Base-by-base conservation (phyloP, 805 yeast genomes). In the Barnettozyma californica region DNA sequence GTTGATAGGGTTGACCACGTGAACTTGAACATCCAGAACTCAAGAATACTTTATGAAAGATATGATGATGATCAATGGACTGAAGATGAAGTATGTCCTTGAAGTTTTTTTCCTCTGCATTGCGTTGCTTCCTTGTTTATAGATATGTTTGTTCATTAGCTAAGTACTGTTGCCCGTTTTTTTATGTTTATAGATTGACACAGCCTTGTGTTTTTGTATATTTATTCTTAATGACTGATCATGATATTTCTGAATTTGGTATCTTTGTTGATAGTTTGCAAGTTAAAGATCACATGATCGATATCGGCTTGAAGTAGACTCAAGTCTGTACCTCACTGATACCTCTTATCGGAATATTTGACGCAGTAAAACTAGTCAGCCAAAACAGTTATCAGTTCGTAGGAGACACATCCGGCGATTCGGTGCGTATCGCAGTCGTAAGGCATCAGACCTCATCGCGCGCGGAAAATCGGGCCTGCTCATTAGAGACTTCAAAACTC, bases 71-170 rank as follows among this genome's bases (percentile, higher is more conserved):
- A 80, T 51, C 78, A 78, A 54, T 87, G 96, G 96, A 74, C 72
- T 43, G 92, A 87, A 62, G 73, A 71, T 46, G 92, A 86, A 58
- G 85, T 87, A 4, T 87, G 95, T 65, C 95, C 96, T 5, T 85
- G 45, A 55, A 16, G 10, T 10, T 31, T 18, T 31, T 18, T 27
- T 14, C 3, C 20, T 13, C 7, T 14, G n/a, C 38, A 21, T 20
- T 41, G 42, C 31, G n/a, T 29, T 43, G 37, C 27, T 33, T 10
- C 27, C 41, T 27, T 47, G 41, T 47, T 35, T 43, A 42, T 41
- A 39, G 39, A 31, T 29, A 29, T 16, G 6, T 13, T 29, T 29
- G 33, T 29, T 35, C 21, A 35, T 18, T 18, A 35, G 38, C 38
- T 16, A 13, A 13, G 33, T 29, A n/a, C 19, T 23, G 19, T 37